These are phyloP conservation scores for Bertia moriformis DNA, from an alignment of 2,329 filamentous ascomycete species.

Conservation along the genomic window DNA sequence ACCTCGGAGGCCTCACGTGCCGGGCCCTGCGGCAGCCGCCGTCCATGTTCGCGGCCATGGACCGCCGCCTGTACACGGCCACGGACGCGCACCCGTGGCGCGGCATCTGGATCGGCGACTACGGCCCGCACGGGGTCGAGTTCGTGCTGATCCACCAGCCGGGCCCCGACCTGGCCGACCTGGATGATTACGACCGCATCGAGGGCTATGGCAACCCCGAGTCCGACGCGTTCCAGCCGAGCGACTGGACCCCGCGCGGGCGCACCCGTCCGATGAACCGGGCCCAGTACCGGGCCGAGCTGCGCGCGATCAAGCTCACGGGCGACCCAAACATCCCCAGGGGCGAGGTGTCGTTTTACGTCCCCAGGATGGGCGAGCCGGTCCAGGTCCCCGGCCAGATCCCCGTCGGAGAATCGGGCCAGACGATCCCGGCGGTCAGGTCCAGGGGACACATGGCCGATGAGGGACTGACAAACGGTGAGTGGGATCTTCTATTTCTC, in stretches of 20 bases:
- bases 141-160: constrained; percentile 73
- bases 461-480: neutral
- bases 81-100: constrained; percentile 69
- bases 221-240: constrained; percentile 22
- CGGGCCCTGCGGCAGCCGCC: constrained; percentile 35
- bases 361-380: neutral
- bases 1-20: constrained; percentile 36
- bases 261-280: no score
- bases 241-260: constrained; percentile 29
- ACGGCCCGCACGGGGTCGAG: constrained; percentile 75
- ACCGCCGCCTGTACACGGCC: constrained; percentile 63
- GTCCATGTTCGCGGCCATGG: constrained; percentile 61
- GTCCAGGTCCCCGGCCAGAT: neutral
- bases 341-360: constrained; percentile 37
- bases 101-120: constrained; percentile 87
- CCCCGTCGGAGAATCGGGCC: neutral
- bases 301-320: constrained; percentile 81
- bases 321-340: constrained; percentile 82
- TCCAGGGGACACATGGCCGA: neutral
- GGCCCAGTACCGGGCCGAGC: constrained; percentile 43
- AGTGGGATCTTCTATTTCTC: neutral
- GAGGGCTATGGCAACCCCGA: constrained; percentile 24
- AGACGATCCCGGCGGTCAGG: neutral
- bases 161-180: constrained; percentile 31
- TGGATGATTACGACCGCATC: no score